Conservation (phyloP, 164 flowering plant genomes). For the Vitis vinifera region ASM3070453v1 NC_081816.1:9465501-9466000, state of each 20-base stretch:
- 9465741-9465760: conserved; percentile 87
- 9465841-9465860: conserved; percentile 99
- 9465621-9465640: conserved; percentile 75
- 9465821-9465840: conserved; percentile 94
- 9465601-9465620: conserved; percentile 99
- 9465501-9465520: no score
- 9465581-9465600: conserved; percentile 98
- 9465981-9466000: conserved; percentile 84
- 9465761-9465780: conserved; percentile 98
- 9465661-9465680: conserved; percentile 51
- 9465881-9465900: conserved; percentile 71
- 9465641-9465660: conserved; percentile 54
- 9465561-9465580: conserved; percentile 66
- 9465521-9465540: conserved; percentile 8
- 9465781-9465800: conserved; percentile 89
- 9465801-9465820: conserved; percentile 66
- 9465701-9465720: conserved; percentile 57
- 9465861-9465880: conserved; percentile 89
- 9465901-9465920: conserved; percentile 87
- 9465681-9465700: conserved; percentile 60
- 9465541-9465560: conserved; percentile 65
- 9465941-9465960: conserved; percentile 95
- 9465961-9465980: conserved; percentile 54
- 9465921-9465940: conserved; percentile 84
- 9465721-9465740: conserved; percentile 55